phyloP scores from a whole-genome alignment of 768 basidiomycete species.

The Lentinus brumalis region DNA sequence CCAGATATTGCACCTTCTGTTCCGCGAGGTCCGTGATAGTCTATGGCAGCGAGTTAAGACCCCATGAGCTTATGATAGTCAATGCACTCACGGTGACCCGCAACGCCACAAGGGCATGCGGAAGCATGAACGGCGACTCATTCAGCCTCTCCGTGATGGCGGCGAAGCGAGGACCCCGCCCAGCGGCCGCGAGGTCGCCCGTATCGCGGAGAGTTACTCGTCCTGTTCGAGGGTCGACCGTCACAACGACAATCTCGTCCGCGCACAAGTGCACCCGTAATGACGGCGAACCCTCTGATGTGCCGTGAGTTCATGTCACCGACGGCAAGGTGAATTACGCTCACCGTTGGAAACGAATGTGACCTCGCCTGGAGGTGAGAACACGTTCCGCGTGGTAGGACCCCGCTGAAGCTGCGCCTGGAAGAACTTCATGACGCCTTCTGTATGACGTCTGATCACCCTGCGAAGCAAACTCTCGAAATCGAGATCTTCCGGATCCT shows the following conservation, averaged over 20 bases:
- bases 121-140: conserved; percentile 61
- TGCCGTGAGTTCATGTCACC: background rate
- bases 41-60: conserved; percentile 40
- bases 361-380: conserved; percentile 63
- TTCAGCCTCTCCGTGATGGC: conserved; percentile 64
- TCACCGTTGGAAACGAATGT: conserved; percentile 57
- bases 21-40: conserved; percentile 82
- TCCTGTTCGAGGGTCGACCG: conserved; percentile 80
- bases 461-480: conserved; percentile 68
- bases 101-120: conserved; percentile 57
- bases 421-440: conserved; percentile 59
- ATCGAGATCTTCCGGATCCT: conserved; percentile 73
- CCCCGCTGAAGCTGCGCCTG: conserved; percentile 56
- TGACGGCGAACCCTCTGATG: conserved; percentile 53
- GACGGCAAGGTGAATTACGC: conserved; percentile 8
- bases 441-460: conserved; percentile 67
- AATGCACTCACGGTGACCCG: conserved; percentile 58
- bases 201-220: conserved; percentile 77
- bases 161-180: conserved; percentile 67
- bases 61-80: background rate
- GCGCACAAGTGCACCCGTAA: conserved; percentile 74
- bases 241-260: conserved; percentile 74
- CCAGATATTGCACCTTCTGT: conserved; percentile 84
- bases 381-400: conserved; percentile 52
- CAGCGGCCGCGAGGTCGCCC: conserved; percentile 76